Evolutionary conservation across 345 rosid species (phyloP), one percentile per base, ranked within the genome.

Genomic region (Moricandia arvensis): DNA sequence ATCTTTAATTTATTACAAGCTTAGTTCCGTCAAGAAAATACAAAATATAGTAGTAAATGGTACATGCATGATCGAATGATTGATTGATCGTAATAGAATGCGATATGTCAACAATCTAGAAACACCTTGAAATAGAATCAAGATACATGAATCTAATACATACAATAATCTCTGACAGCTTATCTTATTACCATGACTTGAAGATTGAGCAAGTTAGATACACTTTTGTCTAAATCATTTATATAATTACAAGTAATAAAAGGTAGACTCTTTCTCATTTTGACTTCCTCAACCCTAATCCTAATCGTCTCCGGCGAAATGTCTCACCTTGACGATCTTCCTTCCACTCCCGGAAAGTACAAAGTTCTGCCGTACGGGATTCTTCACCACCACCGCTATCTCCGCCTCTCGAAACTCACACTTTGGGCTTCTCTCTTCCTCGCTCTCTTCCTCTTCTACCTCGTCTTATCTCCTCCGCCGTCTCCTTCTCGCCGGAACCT

Each of bases 271-370:
- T 58, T 67, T 29, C 74, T 74, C 82, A 29, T 68, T 73, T 72
- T 73, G 70, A 79, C 74, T 74, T 68, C 3, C 69, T 61, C 63
- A 66, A 45, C 15, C 31, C 51, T 35, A 49, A 73, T 17, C 80
- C 77, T 69, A 59, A 58, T 73, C 81, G 13, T 41, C 54, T 17
- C 34, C 34, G 24, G 16, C 24, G 49, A 81, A 80, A 86, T 90
- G 92, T 87, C 91, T 31, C 91, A 81, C 63, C 86, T 82, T 31
- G 88, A 83, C 11, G 60, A 77, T 74, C 61, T 74, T 31, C 87
- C 93, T 16, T 77, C 91, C 7, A 87, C 96, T 5, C 89, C 93
- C 0, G 89, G 91, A 47, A 90, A 90, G 35, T 73, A 83, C 63
- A 90, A 87, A 74, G 65, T 66, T 37, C 54, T 73, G 0, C 41